Percentiles rank a stretch among this genome's conserved stretches.
phyloP scores from a whole-genome alignment of 2,329 filamentous ascomycete species.

The Penicillium crustosum region DNA sequence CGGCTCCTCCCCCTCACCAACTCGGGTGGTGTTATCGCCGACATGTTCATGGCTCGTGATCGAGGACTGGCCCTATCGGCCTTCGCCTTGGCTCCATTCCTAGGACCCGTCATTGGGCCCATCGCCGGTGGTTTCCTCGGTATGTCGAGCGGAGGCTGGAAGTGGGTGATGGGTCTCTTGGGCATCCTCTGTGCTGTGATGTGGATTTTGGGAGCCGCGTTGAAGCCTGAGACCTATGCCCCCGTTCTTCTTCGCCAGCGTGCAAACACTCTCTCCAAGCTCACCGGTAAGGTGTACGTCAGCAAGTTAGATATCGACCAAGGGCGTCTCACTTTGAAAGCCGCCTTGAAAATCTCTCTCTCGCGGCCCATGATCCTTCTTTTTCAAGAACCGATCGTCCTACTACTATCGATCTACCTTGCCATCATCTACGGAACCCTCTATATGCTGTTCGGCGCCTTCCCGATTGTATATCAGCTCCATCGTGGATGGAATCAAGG shows the following conservation, averaged over 20 bases:
- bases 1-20: conserved; percentile 63
- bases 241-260: conserved; percentile 54
- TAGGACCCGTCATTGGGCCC: conserved; percentile 65
- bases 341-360: conserved; percentile 50
- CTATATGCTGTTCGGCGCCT: conserved; percentile 55
- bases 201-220: conserved; percentile 43
- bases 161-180: conserved; percentile 66
- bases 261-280: conserved; percentile 49
- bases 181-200: conserved; percentile 63
- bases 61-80: conserved; percentile 60
- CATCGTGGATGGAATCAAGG: conserved; percentile 50
- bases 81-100: conserved; percentile 66
- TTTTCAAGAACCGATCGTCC: conserved; percentile 53
- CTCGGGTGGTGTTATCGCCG: conserved; percentile 61
- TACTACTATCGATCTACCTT: conserved; percentile 52
- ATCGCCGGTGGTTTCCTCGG: conserved; percentile 68
- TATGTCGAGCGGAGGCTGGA: conserved; percentile 60
- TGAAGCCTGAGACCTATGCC: conserved; percentile 46
- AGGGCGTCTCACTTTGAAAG: conserved; percentile 41
- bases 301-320: conserved; percentile 44
- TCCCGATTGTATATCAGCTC: conserved; percentile 51
- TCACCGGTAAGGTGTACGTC: conserved; percentile 51
- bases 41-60: conserved; percentile 57
- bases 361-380: conserved; percentile 51
- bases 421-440: conserved; percentile 54